Percentiles rank a stretch among this genome's conserved stretches.
Conservation (phyloP, 768 basidiomycete species). For the Pleurotus citrinopileatus region DNA sequence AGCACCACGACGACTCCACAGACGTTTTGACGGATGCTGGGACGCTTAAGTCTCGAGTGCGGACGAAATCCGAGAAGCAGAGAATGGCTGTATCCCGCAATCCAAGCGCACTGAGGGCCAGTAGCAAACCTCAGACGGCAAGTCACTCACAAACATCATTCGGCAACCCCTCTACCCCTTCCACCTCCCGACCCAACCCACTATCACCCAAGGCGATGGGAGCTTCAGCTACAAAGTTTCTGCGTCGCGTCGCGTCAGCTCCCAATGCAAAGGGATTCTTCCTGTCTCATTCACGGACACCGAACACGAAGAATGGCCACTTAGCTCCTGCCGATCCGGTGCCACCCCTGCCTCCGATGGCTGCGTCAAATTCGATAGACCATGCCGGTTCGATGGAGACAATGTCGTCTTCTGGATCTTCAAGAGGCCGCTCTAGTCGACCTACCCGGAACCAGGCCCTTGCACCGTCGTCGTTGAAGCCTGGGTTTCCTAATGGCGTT, state of each 20-base stretch:
- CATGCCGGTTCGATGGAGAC: constrained; percentile 77
- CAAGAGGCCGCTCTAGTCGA: constrained; percentile 48
- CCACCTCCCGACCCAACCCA: constrained; percentile 49
- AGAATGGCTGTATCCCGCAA: constrained; percentile 23
- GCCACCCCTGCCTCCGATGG: constrained; percentile 51
- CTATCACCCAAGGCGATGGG: constrained; percentile 69
- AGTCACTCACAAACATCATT: constrained; percentile 46
- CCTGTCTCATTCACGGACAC: constrained; percentile 55
- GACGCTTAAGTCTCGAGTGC: constrained; percentile 29
- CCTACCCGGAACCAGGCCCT: constrained; percentile 36
- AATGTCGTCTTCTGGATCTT: constrained; percentile 66
- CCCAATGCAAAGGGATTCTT: constrained; percentile 96
- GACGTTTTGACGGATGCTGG: constrained; percentile 37
- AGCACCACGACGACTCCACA: constrained; percentile 30
- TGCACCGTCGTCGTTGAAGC: constrained; percentile 33
- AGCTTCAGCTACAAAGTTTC: constrained; percentile 80
- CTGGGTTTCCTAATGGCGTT: constrained; percentile 43
- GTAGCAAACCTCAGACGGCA: constrained; percentile 37
- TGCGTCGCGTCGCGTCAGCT: constrained; percentile 93
- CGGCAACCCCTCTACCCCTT: constrained; percentile 33
- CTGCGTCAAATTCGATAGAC: constrained; percentile 50
- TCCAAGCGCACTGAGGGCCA: constrained; percentile 21
- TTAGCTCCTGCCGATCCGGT: constrained; percentile 66
- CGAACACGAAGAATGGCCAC: constrained; percentile 74
- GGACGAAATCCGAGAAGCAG: constrained; percentile 49